These are phyloP conservation scores for Aureobasidium sp. DNA, from an alignment of 2,329 filamentous ascomycete genomes.

Conservation along the genomic window DNA sequence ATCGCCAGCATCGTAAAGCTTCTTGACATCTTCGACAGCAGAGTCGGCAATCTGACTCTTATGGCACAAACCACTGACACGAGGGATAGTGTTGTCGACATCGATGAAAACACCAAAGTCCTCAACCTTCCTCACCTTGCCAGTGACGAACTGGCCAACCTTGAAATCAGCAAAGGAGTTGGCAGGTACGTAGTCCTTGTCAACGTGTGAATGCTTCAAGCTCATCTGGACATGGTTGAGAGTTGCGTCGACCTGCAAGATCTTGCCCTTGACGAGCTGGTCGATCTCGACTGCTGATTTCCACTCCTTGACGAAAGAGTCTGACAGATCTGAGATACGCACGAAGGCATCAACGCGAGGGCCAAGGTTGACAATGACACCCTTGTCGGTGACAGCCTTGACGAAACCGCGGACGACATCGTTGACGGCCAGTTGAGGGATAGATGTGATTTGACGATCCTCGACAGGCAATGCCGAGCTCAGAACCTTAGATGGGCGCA, in stretches of 20 bases:
- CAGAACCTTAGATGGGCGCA: constrained; percentile 78
- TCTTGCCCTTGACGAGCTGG: constrained; percentile 82
- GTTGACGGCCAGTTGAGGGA: constrained; percentile 66
- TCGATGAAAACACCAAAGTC: constrained; percentile 94
- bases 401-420: constrained; percentile 86
- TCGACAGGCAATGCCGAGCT: constrained; percentile 75
- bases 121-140: constrained; percentile 86
- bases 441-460: constrained; percentile 69
- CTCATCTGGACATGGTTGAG: constrained; percentile 74
- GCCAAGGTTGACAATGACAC: constrained; percentile 78
- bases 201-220: constrained; percentile 76
- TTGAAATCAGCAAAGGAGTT: constrained; percentile 71
- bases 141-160: constrained; percentile 74
- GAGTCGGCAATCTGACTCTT: constrained; percentile 85
- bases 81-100: constrained; percentile 69
- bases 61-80: constrained; percentile 90
- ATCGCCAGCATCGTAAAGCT: constrained; percentile 85
- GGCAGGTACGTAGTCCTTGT: constrained; percentile 68
- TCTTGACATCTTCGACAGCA: constrained; percentile 72
- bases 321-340: constrained; percentile 80
- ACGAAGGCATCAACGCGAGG: constrained; percentile 76
- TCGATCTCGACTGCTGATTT: constrained; percentile 81
- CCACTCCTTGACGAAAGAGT: constrained; percentile 91
- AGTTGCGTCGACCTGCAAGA: constrained; percentile 63
- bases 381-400: constrained; percentile 81